phyloP scores from a whole-genome alignment of 2,329 filamentous ascomycete species.

The Drechslera avenae region DNA sequence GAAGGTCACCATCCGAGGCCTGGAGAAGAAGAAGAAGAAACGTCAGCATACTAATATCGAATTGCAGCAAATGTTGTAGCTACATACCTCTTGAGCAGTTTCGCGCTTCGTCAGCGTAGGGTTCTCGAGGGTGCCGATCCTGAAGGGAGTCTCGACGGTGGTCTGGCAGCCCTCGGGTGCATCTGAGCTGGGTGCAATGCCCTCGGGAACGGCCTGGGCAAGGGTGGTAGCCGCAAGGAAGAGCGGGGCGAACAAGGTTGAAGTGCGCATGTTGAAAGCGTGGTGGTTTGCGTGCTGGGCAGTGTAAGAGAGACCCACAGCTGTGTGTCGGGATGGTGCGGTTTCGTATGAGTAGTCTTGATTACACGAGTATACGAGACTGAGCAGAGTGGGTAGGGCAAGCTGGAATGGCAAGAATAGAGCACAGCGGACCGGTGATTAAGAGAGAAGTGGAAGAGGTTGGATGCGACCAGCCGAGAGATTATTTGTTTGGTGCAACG shows the following conservation, averaged over 20 bases:
- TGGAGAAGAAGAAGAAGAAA: constrained; percentile 9
- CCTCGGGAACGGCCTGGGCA: constrained; percentile 37
- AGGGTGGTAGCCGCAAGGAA: constrained; percentile 33
- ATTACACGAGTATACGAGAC: background rate
- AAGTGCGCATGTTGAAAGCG: constrained; percentile 34
- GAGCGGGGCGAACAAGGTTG: constrained; percentile 36
- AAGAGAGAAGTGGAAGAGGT: constrained; percentile 7
- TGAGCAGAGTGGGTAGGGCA: background rate
- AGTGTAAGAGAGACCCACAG: constrained; percentile 8
- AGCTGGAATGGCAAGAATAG: constrained; percentile 2
- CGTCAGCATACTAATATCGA: constrained; percentile 12
- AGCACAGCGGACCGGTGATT: background rate
- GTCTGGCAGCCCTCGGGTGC: constrained; percentile 61
- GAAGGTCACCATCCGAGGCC: constrained; percentile 33
- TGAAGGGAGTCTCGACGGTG: constrained; percentile 60
- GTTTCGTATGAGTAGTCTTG: constrained; percentile 1
- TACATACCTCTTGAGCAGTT: constrained; percentile 33
- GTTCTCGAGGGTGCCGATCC: constrained; percentile 60
- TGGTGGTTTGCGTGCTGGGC: constrained; percentile 4
- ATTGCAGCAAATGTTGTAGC: background rate
- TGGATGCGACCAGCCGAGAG: constrained; percentile 4
- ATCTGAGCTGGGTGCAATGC: constrained; percentile 56
- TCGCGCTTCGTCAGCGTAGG: constrained; percentile 31
- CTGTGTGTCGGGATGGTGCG: background rate
- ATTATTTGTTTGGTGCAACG: constrained; percentile 23